A percentile compares a stretch with the other conserved stretches of the same genome.
Evolutionary conservation across 1,284 basidiomycete species (phyloP).

Genomic region (Uromyces viciae-fabae): DNA sequence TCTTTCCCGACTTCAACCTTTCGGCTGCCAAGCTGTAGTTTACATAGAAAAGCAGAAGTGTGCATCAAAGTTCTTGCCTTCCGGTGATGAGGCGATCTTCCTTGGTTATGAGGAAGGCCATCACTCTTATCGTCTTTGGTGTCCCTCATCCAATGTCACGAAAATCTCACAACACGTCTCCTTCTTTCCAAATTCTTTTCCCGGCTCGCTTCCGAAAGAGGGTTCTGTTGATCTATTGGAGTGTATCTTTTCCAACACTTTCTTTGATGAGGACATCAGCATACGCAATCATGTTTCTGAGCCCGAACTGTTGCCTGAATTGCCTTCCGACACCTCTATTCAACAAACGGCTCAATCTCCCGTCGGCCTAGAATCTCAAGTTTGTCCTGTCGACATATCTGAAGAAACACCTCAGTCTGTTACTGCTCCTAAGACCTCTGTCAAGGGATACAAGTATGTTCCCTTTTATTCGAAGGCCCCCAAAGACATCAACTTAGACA

Average conservation of each 20-base stretch:
- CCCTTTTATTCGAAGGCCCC: background rate
- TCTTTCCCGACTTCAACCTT: background rate
- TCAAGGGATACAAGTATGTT: background rate
- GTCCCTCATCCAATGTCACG: background rate
- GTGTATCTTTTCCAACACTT: background rate
- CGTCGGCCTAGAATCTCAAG: too few species aligned
- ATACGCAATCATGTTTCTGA: background rate
- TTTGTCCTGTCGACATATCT: background rate
- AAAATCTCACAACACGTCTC: background rate
- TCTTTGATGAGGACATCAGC: background rate
- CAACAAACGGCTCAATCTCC: too few species aligned
- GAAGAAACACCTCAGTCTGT: too few species aligned
- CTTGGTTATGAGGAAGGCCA: background rate
- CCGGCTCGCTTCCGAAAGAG: background rate
- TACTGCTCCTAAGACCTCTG: too few species aligned
- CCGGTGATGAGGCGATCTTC: background rate
- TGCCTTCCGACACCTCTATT: background rate
- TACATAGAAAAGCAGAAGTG: background rate
- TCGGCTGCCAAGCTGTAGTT: conserved; percentile 13
- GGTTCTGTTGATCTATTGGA: too few species aligned
- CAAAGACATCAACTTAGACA: background rate
- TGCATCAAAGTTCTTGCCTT: background rate
- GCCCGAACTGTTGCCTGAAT: background rate
- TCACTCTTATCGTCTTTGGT: background rate
- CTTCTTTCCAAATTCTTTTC: background rate